Conservation (phyloP, 805 yeast genomes). For the Zygotorulaspora florentina region DNA sequence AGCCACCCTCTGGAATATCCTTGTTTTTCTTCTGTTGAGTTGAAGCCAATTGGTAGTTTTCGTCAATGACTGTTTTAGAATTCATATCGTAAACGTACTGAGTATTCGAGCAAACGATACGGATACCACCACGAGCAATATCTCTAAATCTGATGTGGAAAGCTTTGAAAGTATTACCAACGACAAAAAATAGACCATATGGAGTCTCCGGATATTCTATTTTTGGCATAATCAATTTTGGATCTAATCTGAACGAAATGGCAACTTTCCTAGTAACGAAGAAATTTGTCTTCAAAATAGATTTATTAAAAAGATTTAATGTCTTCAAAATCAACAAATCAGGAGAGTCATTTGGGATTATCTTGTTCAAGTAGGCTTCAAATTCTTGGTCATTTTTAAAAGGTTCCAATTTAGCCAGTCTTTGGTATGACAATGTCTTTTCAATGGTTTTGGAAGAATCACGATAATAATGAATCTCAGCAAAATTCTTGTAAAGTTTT, state of each 20-base stretch:
- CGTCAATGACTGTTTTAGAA: conserved; percentile 87
- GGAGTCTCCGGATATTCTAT: conserved; percentile 90
- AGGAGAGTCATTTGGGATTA: conserved; percentile 72
- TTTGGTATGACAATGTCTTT: conserved; percentile 80
- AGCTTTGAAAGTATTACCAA: conserved; percentile 95
- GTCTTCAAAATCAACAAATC: conserved; percentile 77
- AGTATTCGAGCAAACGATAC: conserved; percentile 86
- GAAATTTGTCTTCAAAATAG: conserved; percentile 89
- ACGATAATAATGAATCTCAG: conserved; percentile 81
- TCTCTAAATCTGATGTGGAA: conserved; percentile 96
- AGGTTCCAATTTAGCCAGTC: conserved; percentile 73
- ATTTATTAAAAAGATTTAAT: conserved; percentile 75
- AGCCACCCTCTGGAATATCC: conserved; percentile 98
- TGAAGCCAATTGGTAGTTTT: conserved; percentile 89
- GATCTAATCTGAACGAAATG: conserved; percentile 84
- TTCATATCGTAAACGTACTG: conserved; percentile 81
- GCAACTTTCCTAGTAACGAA: conserved; percentile 94
- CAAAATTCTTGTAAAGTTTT: conserved; percentile 85
- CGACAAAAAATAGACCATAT: conserved; percentile 90
- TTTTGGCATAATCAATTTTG: conserved; percentile 69
- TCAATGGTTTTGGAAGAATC: conserved; percentile 43
- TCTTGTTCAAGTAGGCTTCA: conserved; percentile 57
- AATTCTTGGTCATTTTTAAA: conserved; percentile 74
- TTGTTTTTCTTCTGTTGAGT: conserved; percentile 97
- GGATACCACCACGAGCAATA: conserved; percentile 96